Percentiles rank a stretch among this genome's conserved stretches.
phyloP scores from a whole-genome alignment of 371 early-diverging fungal species.

The Mortierella sp. region DNA sequence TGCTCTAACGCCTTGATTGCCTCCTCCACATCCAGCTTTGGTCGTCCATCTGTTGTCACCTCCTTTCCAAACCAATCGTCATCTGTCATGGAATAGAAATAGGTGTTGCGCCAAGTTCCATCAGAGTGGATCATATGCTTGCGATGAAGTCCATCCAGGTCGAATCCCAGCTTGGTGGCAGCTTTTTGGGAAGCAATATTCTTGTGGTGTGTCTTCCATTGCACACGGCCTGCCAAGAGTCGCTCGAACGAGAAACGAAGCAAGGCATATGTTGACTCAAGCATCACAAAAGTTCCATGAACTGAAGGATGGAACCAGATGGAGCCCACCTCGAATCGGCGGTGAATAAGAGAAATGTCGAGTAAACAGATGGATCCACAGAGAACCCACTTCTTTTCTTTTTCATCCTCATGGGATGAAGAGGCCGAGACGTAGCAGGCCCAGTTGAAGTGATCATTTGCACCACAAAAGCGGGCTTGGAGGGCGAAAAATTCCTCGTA shows the following conservation, averaged over 20 bases:
- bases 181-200: constrained; percentile 63
- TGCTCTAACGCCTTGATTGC: neutral
- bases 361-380: constrained; percentile 41
- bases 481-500: constrained; percentile 27
- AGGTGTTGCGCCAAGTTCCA: constrained; percentile 40
- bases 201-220: constrained; percentile 57
- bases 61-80: constrained; percentile 50
- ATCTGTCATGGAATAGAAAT: constrained; percentile 47
- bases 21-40: constrained; percentile 15
- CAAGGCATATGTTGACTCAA: constrained; percentile 39
- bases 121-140: constrained; percentile 58
- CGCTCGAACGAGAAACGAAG: constrained; percentile 40
- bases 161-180: constrained; percentile 61
- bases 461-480: constrained; percentile 14
- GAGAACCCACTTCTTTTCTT: constrained; percentile 31
- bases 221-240: constrained; percentile 48
- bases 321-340: constrained; percentile 33
- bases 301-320: constrained; percentile 51
- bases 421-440: constrained; percentile 24
- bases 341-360: constrained; percentile 26
- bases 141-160: constrained; percentile 57
- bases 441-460: constrained; percentile 26
- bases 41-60: constrained; percentile 18
- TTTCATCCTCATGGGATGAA: neutral
- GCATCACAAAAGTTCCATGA: constrained; percentile 48